These are phyloP conservation scores for Hemisphaericaspora xylanilytica DNA, from an alignment of 1,139 yeast species.

Conservation along the genomic window DNA sequence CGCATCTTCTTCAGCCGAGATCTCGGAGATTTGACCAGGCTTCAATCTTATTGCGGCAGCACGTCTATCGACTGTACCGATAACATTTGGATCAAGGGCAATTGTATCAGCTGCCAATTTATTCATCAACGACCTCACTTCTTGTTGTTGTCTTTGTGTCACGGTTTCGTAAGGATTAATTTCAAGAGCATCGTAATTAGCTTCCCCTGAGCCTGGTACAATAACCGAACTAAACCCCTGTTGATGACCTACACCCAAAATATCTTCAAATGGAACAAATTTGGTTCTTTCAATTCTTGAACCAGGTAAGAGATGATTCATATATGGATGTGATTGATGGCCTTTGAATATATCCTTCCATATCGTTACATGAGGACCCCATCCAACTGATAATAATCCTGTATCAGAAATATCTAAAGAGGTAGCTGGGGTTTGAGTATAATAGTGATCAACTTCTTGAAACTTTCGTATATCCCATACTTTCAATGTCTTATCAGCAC, in stretches of 20 bases:
- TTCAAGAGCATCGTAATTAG: slow-evolving; percentile 93
- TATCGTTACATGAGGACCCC: slow-evolving; percentile 92
- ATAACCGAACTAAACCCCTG: slow-evolving; percentile 76
- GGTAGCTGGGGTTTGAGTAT: slow-evolving; percentile 83
- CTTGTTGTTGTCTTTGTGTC: slow-evolving; percentile 90
- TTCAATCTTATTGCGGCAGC: slow-evolving; percentile 62
- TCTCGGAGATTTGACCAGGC: slow-evolving; percentile 53
- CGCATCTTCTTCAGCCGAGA: slow-evolving; percentile 23
- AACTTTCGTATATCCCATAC: slow-evolving; percentile 93
- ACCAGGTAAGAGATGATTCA: slow-evolving; percentile 86
- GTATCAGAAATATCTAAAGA: slow-evolving; percentile 81
- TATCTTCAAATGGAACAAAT: slow-evolving; percentile 95
- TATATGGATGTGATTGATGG: slow-evolving; percentile 75
- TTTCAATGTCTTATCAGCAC: slow-evolving; percentile 80
- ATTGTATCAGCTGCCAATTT: slow-evolving; percentile 93
- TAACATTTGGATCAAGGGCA: slow-evolving; percentile 80
- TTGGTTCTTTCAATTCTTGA: slow-evolving; percentile 63
- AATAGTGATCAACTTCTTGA: slow-evolving; percentile 69
- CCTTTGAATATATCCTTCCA: slow-evolving; percentile 72
- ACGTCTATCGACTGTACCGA: slow-evolving; percentile 80
- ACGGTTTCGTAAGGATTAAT: slow-evolving; percentile 89
- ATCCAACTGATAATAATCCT: slow-evolving; percentile 81
- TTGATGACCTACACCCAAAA: slow-evolving; percentile 83
- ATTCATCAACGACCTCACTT: slow-evolving; percentile 81
- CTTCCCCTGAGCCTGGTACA: slow-evolving; percentile 97